A percentile compares a stretch with the other conserved stretches of the same genome.
Evolutionary conservation across 768 basidiomycete species (phyloP).

Genomic region (Mycena venus): DNA sequence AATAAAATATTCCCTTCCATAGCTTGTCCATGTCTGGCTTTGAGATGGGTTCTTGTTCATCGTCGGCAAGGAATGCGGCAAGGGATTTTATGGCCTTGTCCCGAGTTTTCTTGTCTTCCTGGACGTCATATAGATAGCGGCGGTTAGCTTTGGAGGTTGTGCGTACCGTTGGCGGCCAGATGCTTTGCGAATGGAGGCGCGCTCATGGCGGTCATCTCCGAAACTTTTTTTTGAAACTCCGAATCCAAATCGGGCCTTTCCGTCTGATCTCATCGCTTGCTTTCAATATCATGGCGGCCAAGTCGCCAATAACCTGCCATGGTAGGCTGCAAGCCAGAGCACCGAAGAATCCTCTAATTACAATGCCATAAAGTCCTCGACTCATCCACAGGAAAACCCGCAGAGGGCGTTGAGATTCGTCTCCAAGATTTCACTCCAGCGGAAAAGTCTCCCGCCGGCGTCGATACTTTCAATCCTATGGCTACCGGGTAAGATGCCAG

Average conservation of each 20-base stretch:
- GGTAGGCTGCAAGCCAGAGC: conserved; percentile 58
- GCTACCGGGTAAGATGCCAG: conserved; percentile 70
- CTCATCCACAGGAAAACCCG: conserved; percentile 86
- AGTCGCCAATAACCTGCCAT: conserved; percentile 93
- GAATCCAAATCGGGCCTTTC: conserved; percentile 36
- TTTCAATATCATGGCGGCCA: conserved; percentile 56
- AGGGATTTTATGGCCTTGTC: conserved; percentile 92
- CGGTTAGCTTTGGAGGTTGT: background rate
- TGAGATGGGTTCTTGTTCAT: conserved; percentile 69
- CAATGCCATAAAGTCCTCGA: conserved; percentile 76
- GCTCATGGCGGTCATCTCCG: conserved; percentile 47
- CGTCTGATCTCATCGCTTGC: background rate
- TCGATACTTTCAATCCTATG: conserved; percentile 64
- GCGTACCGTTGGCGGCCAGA: conserved; percentile 90
- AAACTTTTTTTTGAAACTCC: conserved; percentile 46
- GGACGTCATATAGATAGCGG: conserved; percentile 32
- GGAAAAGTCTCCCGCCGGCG: conserved; percentile 43
- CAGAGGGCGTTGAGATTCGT: conserved; percentile 72
- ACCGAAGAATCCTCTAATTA: background rate
- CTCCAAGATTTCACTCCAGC: conserved; percentile 61
- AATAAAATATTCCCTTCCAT: conserved; percentile 99
- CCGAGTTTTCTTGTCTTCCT: conserved; percentile 88
- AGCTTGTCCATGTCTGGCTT: conserved; percentile 89
- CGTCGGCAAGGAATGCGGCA: conserved; percentile 81
- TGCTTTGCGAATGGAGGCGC: conserved; percentile 90